Conservation (phyloP, 2,329 filamentous ascomycete genomes). For the Beauveria caledonica region DNA sequence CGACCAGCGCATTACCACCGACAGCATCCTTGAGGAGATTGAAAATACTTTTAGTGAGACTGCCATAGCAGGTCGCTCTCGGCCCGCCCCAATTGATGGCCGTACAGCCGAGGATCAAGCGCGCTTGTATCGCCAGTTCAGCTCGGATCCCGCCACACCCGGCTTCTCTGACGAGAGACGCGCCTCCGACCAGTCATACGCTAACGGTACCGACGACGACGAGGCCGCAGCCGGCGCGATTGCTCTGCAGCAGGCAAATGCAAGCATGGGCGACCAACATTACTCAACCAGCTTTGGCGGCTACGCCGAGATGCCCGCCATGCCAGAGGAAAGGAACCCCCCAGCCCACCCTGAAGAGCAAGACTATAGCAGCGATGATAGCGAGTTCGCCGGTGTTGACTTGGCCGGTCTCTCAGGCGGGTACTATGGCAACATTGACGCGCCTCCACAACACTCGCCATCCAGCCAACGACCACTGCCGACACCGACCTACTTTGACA, state of each 20-base stretch:
- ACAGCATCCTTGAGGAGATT: conserved; percentile 50
- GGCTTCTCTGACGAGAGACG: conserved; percentile 18
- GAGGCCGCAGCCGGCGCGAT: conserved; percentile 79
- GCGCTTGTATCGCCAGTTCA: conserved; percentile 40
- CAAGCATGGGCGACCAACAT: conserved; percentile 64
- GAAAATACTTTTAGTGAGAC: conserved; percentile 36
- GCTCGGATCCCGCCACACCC: conserved; percentile 41
- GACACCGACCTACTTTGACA: conserved; percentile 30
- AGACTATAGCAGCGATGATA: conserved; percentile 53
- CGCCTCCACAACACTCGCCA: conserved; percentile 29
- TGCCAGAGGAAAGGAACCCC: conserved; percentile 28
- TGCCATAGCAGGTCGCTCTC: conserved; percentile 22
- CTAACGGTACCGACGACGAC: conserved; percentile 47
- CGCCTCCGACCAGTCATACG: conserved; percentile 12
- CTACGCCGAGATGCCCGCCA: conserved; percentile 23
- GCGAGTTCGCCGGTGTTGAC: conserved; percentile 63
- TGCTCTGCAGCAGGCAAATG: conserved; percentile 65
- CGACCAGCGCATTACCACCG: conserved; percentile 39
- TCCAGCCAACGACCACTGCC: conserved; percentile 39
- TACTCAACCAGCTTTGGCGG: conserved; percentile 26
- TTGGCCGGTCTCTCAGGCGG: conserved; percentile 67
- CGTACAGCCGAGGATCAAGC: conserved; percentile 38
- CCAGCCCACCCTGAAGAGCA: conserved; percentile 43
- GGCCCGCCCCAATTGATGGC: conserved; percentile 37
- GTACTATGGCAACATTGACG: conserved; percentile 46